A percentile compares a stretch with the other conserved stretches of the same genome.
Evolutionary conservation across 257 asterid genomes (phyloP).

Genomic region (Perilla frutescens): DNA sequence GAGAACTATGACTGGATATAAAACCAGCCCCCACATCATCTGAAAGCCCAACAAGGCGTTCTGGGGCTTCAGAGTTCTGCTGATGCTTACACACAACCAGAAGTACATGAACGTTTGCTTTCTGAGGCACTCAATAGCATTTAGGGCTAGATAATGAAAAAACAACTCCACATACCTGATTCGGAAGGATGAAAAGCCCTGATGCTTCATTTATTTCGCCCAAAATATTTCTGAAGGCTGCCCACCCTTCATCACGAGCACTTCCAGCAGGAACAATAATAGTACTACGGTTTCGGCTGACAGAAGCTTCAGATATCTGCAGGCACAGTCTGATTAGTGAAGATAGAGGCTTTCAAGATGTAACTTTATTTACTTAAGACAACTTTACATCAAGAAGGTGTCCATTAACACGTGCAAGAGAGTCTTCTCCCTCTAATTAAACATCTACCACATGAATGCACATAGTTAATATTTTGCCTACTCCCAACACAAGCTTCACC

Average conservation of each 20-base stretch:
- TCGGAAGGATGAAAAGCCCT: conserved; percentile 66
- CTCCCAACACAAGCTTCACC: conserved; percentile 23
- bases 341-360: conserved; percentile 14
- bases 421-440: conserved; percentile 1
- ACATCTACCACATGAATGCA: conserved; percentile 9
- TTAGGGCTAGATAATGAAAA: conserved; percentile 10
- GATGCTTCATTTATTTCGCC: conserved; percentile 93
- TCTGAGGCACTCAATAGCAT: conserved; percentile 26
- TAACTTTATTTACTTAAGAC: neutral
- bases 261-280: conserved; percentile 98
- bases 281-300: conserved; percentile 98
- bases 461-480: conserved; percentile 18
- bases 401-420: neutral
- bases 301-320: conserved; percentile 98
- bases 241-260: conserved; percentile 96
- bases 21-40: conserved; percentile 99
- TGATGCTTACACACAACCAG: conserved; percentile 46
- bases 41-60: conserved; percentile 82
- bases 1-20: conserved; percentile 88
- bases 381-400: conserved; percentile 5
- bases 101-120: conserved; percentile 34
- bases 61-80: conserved; percentile 76
- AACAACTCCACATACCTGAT: conserved; percentile 53
- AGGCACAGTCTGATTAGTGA: conserved; percentile 35
- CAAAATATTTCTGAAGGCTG: conserved; percentile 87